Evolutionary conservation across 352 stramenopile genomes (phyloP), one percentile per base, ranked within the genome.

Genomic region (Pythium aristosporum): DNA sequence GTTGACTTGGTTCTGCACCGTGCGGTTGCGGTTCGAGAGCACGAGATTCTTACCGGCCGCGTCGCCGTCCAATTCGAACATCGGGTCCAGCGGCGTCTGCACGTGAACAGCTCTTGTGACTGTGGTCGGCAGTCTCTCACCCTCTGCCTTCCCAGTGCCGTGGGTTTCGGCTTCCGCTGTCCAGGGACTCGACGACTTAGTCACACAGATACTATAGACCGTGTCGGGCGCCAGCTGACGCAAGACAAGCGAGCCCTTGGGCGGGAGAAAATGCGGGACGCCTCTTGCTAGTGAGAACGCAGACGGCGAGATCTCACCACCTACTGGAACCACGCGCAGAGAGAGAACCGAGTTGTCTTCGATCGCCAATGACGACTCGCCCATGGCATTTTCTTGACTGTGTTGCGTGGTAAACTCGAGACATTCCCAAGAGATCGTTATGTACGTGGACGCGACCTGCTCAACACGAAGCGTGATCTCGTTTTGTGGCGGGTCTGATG

Each of bases 1-100:
- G 55, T 95, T 94, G 15, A 83, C 66, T 0, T 69, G 69, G 53
- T 98, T 98, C 34, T 80, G 92, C 10, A 94, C 85, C 0, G 84
- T 89, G 32, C 96, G 64, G 42, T 90, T 92, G 30, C 74, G 79
- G 60, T 89, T 89, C 23, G 79, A 73, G 3, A 97, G 44, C 13
- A 80, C 51, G 41, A 98, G 56, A 60, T 97, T 96, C 51, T 85
- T 85, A 18, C 91, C 91, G 37, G 78, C 77, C 2, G 69, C 65
- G 3, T 76, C 71, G 18, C 49, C 51, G 52, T 94, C 76, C 18
- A 97, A 73, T 56, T 92, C 79, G 57, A 96, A 95, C 2, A 85
- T 50, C 8, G 86, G 75, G 41, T 91, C 75, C 18, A 56, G 67
- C 6, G 58, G 69, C 0, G 90, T 97, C 59, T 30, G 47, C 4